Base-by-base conservation (phyloP, 1,284 basidiomycete genomes). In the Moniliella sp. region DNA sequence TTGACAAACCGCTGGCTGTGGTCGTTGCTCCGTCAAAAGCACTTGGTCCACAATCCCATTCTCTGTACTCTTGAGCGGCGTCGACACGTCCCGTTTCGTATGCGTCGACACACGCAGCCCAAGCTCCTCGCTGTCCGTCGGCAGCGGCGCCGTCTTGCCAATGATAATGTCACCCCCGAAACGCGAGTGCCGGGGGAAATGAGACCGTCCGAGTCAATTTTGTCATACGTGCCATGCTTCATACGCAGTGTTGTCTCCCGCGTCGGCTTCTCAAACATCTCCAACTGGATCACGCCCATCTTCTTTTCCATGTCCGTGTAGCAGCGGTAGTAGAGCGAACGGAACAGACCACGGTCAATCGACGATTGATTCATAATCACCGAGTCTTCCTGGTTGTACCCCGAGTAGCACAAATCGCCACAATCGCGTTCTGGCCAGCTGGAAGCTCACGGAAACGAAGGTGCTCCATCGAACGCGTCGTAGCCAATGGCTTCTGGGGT, bases 341-440 rank as follows among this genome's bases (percentile, higher is more conserved):
- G 75, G 76, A 99, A 97, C 19, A 99, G 69, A 39, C 91, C 88
- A 36, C 91, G 79, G 58, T 97, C 88, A 53, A 97, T 82, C 13
- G 88, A 91, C 45, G 78, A 83, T 64, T 99, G 88, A 63, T 97
- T 97, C 88, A 97, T 93, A 63, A 99, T 97, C 62, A 99, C 88
- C 45, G 91, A 97, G 71, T 97, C 91, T 74, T 97, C 91, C 64
- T 97, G 91, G 64, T 99, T 97, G 66, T 97, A 99, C 18, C 88
- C 88, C 48, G 84, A 93, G 65, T 97, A 97, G 57, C 86, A 94
- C 32, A 97, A 59, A 99, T 97, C 3, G 91, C 88, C 29, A 99
- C 86, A 43, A 94, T 84, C 28, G 86, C 84, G 58, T 99, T 97
- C 63, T 93, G 84, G 12, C 88, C 91, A 9, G 88, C 88, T 18